Evolutionary conservation across 2,329 filamentous ascomycete species (phyloP).

Genomic region (Aspergillus fumigatiaffinis): DNA sequence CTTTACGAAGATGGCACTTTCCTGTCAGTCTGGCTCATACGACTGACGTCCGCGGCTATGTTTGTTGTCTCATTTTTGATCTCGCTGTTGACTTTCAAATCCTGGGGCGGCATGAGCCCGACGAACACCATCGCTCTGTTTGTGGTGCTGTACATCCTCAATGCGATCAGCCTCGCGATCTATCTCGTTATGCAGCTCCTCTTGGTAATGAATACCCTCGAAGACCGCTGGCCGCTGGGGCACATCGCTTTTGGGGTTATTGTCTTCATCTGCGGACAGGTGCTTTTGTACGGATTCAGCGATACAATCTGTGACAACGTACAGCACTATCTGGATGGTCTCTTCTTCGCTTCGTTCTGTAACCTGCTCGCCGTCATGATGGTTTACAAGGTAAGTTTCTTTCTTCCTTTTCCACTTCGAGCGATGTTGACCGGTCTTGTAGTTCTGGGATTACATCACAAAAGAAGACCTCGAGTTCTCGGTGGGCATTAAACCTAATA

Average conservation of each 20-base stretch:
- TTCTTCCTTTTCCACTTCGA: conserved; percentile 1
- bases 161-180: conserved; percentile 77
- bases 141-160: conserved; percentile 85
- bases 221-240: conserved; percentile 92
- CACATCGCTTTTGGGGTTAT: conserved; percentile 87
- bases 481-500: conserved; percentile 90
- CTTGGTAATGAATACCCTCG: conserved; percentile 81
- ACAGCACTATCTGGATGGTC: conserved; percentile 87
- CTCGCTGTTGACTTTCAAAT: conserved; percentile 86
- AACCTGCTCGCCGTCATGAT: conserved; percentile 97
- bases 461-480: conserved; percentile 98
- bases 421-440: conserved; percentile 3
- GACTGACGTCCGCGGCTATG: conserved; percentile 71
- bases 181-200: conserved; percentile 86
- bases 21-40: conserved; percentile 87
- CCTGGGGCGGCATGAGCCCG: conserved; percentile 79
- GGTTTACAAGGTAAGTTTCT: conserved; percentile 80
- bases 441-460: conserved; percentile 99
- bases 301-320: conserved; percentile 76
- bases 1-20: conserved; percentile 95
- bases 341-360: conserved; percentile 91
- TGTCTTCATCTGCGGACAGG: conserved; percentile 89
- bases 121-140: conserved; percentile 86
- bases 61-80: conserved; percentile 85
- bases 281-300: conserved; percentile 88